phyloP scores from a whole-genome alignment of 176 grass and related monocot genomes.

The Saccharum officinarum region DNA sequence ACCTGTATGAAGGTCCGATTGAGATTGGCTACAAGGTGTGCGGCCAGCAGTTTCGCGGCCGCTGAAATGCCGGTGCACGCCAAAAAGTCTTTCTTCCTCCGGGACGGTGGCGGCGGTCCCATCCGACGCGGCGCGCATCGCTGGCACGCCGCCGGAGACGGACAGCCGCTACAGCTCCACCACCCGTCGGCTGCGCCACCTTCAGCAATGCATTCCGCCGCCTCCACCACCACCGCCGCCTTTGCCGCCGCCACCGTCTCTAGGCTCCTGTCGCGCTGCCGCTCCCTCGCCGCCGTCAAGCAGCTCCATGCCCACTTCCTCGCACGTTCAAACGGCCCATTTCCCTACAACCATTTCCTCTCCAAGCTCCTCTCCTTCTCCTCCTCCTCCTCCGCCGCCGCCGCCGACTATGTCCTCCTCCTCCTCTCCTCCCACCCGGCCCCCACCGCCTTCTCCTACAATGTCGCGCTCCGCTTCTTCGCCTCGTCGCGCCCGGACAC shows the following conservation, averaged over 20 bases:
- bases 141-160: not conserved
- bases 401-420: constrained; percentile 26
- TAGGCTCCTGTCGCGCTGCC: not conserved
- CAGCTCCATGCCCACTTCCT: constrained; percentile 38
- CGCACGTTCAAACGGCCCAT: not conserved
- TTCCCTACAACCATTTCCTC: constrained; percentile 55
- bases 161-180: not conserved
- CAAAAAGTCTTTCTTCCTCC: too few relatives aligned
- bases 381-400: not conserved
- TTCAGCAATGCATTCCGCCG: not conserved
- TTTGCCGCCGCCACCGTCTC: not conserved
- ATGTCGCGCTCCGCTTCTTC: constrained; percentile 35
- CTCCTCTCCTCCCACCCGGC: constrained; percentile 35
- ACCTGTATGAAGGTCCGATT: too few relatives aligned
- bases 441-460: constrained; percentile 41
- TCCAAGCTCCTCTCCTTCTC: constrained; percentile 46
- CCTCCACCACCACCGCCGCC: not conserved
- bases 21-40: too few relatives aligned
- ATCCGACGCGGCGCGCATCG: too few relatives aligned
- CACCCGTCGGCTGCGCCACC: not conserved
- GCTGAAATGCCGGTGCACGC: too few relatives aligned
- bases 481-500: constrained; percentile 18
- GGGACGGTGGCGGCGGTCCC: too few relatives aligned
- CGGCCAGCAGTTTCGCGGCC: too few relatives aligned
- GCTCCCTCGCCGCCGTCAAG: constrained; percentile 1